Base-by-base conservation (phyloP, 139 green algal genomes). In the Edaphochlamys debaryana region DNA sequence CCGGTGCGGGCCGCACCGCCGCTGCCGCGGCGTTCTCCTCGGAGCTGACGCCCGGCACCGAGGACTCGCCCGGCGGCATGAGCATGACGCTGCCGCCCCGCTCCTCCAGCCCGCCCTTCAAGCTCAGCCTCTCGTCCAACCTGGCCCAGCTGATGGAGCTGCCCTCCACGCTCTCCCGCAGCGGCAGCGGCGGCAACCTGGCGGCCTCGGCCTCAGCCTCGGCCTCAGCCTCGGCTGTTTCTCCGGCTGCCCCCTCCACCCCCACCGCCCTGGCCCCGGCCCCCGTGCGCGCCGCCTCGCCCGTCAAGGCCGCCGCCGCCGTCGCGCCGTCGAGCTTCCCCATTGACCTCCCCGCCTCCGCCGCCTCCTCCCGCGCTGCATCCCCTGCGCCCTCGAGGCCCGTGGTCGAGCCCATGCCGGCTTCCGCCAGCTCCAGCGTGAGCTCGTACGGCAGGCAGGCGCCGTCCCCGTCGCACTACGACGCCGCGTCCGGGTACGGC, bases 41-140 rank as follows among this genome's bases (percentile, higher is more conserved):
- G 13, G 36, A 34, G 30, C 23, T 36, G 34, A 15, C 34, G 60
- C 4, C 60, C 8, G 30, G 7, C 60, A 5, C 17, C 17, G 5
- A 22, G 60, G 29, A 54, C 29, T 56, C 73, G 17, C 58, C 69
- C 58, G 37, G 67, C n/a, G 0, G 71, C 25, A 62, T 52, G 40
- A 72, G 29, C 38, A 42, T 71, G 25, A 2, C 45, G 17, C 41
- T 71, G 62, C 15, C 29, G 56, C 23, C 60, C 0, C 74, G 74
- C 9, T 34, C 60, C 40, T 34, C 34, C 40, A 81, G 74, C 60
- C 74, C 74, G 40, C 40, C 74, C 29, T 29, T 81, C 40, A 81
- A 81, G 58, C 60, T 81, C 41, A 81, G 74, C 60, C 74, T 81
- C 60, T 69, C 52, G 60, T 48, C 60, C 19, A 72, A 38, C 62